Percentiles rank a stretch among this genome's conserved stretches.
Evolutionary conservation across 2,329 filamentous ascomycete species (phyloP).

Genomic region (Diaporthe aspalathi): DNA sequence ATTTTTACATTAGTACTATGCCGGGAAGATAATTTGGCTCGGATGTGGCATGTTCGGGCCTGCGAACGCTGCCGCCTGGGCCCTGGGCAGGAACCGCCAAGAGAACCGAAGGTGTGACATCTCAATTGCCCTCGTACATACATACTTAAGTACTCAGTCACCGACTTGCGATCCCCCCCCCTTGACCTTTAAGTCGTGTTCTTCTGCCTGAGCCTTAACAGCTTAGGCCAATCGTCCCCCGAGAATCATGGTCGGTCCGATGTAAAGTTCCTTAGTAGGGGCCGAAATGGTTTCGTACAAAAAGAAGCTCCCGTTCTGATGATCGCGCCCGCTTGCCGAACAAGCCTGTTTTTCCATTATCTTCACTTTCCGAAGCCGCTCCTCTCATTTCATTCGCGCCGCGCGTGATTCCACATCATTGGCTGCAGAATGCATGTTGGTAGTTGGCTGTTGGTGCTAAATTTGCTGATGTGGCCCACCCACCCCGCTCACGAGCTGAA

Average conservation of each 20-base stretch:
- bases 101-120: background rate
- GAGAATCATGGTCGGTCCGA: no score
- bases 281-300: no score
- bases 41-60: background rate
- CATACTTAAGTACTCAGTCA: no score
- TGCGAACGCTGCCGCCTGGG: no score
- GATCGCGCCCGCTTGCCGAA: no score
- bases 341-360: background rate
- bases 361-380: background rate
- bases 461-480: background rate
- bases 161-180: no score
- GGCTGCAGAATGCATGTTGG: slow-evolving; percentile 2
- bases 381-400: slow-evolving; percentile 9
- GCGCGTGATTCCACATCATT: background rate
- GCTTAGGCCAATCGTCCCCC: background rate
- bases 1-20: background rate
- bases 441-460: slow-evolving; percentile 1
- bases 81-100: background rate
- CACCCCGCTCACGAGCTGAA: slow-evolving; percentile 6
- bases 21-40: background rate
- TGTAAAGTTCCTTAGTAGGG: background rate
- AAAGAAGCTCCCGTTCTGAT: no score
- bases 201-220: background rate
- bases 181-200: background rate
- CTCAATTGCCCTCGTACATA: background rate